Evolutionary conservation across 192 early-diverging fungal species (phyloP), one percentile per base, ranked within the genome.

Genomic region (Backusella liffmaniae): DNA sequence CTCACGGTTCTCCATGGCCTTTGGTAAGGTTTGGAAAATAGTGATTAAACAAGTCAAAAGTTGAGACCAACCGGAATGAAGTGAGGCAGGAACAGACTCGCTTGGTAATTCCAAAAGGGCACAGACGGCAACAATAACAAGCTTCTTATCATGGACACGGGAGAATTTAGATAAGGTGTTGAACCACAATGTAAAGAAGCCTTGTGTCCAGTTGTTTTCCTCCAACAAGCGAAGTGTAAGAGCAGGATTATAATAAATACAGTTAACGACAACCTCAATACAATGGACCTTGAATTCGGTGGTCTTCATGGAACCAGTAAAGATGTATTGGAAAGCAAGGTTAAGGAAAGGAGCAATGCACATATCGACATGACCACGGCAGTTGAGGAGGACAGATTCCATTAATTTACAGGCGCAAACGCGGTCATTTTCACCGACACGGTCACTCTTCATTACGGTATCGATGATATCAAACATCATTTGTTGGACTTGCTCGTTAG

Each of bases 121-220:
- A 71, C 90, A 92, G 23, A 98, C 81, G 0, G 95, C 88, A 32
- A 96, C 78, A 67, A 98, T 93, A 13, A 90, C 88, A n/a, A 98
- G 89, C 85, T 96, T 96, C 88, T 96, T 97, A 83, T 98, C 96
- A 83, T 96, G 93, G 16, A 98, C 96, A 68, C 96, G 72, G 67
- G 86, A 78, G 76, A 98, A 95, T 72, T 90, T 90, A 74, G 86
- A 83, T 26, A 95, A 74, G 65, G 88, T 86, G 56, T 87, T 80
- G 81, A 95, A 91, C 91, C 96, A 94, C 32, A 88, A 81, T n/a
- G 86, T 88, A 73, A 97, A 94, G 82, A 97, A 92, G 6, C 88
- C 87, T 70, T 90, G 85, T 16, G 95, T 96, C 84, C 89, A 90
- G 66, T 87, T 77, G 73, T 90, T 85, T 77, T 93, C 90, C 79